These are phyloP conservation scores for Chlorella sp. DNA, from an alignment of 139 green algal species.

Conservation along the genomic window DNA sequence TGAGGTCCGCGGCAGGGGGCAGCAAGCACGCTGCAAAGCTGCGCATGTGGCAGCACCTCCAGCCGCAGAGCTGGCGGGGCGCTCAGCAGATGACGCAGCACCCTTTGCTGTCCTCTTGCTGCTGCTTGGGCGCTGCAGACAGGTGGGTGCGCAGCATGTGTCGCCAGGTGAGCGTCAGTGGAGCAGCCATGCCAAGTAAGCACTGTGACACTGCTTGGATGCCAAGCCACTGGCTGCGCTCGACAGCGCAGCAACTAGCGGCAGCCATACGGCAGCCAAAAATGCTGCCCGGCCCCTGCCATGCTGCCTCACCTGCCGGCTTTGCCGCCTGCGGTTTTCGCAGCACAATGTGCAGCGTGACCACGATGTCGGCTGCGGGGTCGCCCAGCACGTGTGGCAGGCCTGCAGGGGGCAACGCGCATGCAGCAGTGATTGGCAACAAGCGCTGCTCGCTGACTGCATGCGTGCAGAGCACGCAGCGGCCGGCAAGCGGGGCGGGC, in stretches of 20 bases:
- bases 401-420: background rate
- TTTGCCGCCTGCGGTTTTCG: slow-evolving; percentile 21
- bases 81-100: slow-evolving; percentile 10
- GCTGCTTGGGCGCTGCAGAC: background rate
- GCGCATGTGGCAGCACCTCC: background rate
- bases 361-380: background rate
- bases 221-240: too few species aligned
- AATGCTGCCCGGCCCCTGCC: background rate
- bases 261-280: background rate
- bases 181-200: background rate
- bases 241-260: background rate
- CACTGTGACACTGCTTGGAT: too few species aligned
- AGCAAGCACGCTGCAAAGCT: too few species aligned
- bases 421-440: background rate
- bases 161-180: background rate
- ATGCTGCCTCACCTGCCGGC: background rate
- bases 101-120: background rate
- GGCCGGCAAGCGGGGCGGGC: background rate
- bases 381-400: slow-evolving; percentile 22
- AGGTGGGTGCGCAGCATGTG: background rate
- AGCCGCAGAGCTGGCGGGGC: background rate
- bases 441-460: too few species aligned
- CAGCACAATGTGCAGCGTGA: slow-evolving; percentile 41
- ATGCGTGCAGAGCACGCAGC: background rate
- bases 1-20: too few species aligned